Base-by-base conservation (phyloP, 2,329 filamentous ascomycete species). In the Stachybotrys elegans region DNA sequence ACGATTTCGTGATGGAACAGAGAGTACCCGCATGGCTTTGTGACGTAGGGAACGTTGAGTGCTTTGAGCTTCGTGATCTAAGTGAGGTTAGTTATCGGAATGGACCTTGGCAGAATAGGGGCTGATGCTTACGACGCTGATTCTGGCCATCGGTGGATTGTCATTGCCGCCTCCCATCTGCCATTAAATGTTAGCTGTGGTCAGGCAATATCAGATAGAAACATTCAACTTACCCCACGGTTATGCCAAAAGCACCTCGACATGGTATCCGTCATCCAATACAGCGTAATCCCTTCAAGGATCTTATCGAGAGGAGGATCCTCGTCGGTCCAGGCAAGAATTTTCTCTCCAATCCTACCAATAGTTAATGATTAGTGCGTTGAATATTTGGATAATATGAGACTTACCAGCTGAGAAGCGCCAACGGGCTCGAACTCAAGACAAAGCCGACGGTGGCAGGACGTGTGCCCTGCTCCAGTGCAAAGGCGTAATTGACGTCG, bases 381-480 rank as follows among this genome's bases (percentile, higher is more conserved):
- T 13, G n/a, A 20, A 4, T n/a, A 2, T 9, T 4, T 4, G 11
- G n/a, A n/a, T n/a, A n/a, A n/a, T n/a, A 17, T 9, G 5, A 3
- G 6, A 29, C 51, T 49, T 43, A 58, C 66, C 79, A 84, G 6
- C 72, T 69, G 3, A 84, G 65, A 17, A 83, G 54, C 0, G 77
- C 75, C 2, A 83, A 48, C 0, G 81, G 80, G 25, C 65, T 79
- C 5, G 72, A 63, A 4, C 70, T 63, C 1, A 84, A 58, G 0
- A 69, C 72, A 5, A 80, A 65, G 0, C 78, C 78, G 36, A 82
- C 74, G 0, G 79, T 84, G 0, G 69, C 65, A 0, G 79, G 74
- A 8, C 73, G 60, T 0, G 76, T 78, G 2, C 65, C 73, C 43
- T 84, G 80, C 54, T 75, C 67, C 0, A 65, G 42, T 0, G 69